These are phyloP conservation scores for Tolypocladium album DNA, from an alignment of 2,329 filamentous ascomycete genomes.

Conservation along the genomic window DNA sequence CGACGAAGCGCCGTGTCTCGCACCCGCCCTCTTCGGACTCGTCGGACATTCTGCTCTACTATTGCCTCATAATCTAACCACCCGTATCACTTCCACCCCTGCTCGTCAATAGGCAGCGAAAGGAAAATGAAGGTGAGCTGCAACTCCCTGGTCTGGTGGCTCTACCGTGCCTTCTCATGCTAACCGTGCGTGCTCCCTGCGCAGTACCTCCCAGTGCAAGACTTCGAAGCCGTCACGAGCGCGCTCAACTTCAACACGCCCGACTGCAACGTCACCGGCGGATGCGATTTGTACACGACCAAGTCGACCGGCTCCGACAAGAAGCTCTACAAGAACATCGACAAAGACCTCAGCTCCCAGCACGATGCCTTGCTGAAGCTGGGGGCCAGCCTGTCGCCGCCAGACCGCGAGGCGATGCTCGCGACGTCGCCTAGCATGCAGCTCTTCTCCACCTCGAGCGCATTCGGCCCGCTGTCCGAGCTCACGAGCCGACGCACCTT, in stretches of 20 bases:
- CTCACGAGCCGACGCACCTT: constrained; percentile 84
- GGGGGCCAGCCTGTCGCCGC: constrained; percentile 78
- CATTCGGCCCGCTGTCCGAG: constrained; percentile 84
- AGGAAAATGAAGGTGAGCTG: constrained; percentile 28
- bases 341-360: constrained; percentile 80
- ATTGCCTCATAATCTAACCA: neutral
- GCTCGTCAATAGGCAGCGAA: constrained; percentile 1
- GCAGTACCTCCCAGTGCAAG: constrained; percentile 82
- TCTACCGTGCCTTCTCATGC: neutral
- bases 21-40: neutral
- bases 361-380: constrained; percentile 81
- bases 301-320: constrained; percentile 94
- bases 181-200: neutral
- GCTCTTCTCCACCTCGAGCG: constrained; percentile 68
- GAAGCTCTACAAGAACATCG: constrained; percentile 94
- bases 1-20: neutral
- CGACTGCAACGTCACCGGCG: constrained; percentile 84
- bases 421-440: constrained; percentile 49
- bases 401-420: constrained; percentile 61
- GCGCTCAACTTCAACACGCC: constrained; percentile 93
- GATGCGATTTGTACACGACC: constrained; percentile 94
- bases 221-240: constrained; percentile 84
- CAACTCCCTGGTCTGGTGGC: neutral
- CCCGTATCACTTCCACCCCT: neutral
- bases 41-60: neutral